Percentiles rank a stretch among this genome's conserved stretches.
These are phyloP conservation scores for Chondrostereum purpureum DNA, from an alignment of 1,284 basidiomycete genomes.

Conservation along the genomic window DNA sequence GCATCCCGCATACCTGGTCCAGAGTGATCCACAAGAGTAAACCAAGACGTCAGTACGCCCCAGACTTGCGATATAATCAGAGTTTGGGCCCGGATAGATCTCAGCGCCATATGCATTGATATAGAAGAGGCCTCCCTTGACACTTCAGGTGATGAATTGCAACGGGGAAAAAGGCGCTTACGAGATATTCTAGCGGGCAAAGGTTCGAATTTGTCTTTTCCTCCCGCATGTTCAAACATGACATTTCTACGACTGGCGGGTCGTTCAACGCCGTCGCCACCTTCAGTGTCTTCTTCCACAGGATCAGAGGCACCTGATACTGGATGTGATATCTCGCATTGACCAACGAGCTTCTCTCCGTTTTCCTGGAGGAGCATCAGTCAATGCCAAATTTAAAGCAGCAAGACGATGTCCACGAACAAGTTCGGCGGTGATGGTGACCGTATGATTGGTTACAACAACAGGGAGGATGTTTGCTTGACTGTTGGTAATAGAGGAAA, in stretches of 20 bases:
- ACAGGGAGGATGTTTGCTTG: constrained; percentile 82
- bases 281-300: not conserved
- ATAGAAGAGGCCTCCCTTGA: constrained; percentile 72
- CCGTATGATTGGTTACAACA: constrained; percentile 92
- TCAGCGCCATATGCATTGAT: constrained; percentile 92
- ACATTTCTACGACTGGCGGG: constrained; percentile 45
- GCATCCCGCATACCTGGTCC: constrained; percentile 63
- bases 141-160: constrained; percentile 9
- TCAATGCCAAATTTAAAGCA: constrained; percentile 6
- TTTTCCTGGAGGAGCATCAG: constrained; percentile 54
- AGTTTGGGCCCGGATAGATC: constrained; percentile 84
- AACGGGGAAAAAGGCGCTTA: constrained; percentile 29
- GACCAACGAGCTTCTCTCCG: constrained; percentile 78
- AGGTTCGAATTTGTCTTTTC: constrained; percentile 48
- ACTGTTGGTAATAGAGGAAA: constrained; percentile 86
- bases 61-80: constrained; percentile 70
- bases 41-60: constrained; percentile 66
- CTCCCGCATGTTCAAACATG: constrained; percentile 52
- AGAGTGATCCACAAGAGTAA: constrained; percentile 89
- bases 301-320: constrained; percentile 27
- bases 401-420: constrained; percentile 36
- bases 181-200: constrained; percentile 62
- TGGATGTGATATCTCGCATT: constrained; percentile 97
- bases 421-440: constrained; percentile 94
- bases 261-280: not conserved